phyloP scores from a whole-genome alignment of 164 flowering plant genomes.

The Euptelea pleiosperma region DNA sequence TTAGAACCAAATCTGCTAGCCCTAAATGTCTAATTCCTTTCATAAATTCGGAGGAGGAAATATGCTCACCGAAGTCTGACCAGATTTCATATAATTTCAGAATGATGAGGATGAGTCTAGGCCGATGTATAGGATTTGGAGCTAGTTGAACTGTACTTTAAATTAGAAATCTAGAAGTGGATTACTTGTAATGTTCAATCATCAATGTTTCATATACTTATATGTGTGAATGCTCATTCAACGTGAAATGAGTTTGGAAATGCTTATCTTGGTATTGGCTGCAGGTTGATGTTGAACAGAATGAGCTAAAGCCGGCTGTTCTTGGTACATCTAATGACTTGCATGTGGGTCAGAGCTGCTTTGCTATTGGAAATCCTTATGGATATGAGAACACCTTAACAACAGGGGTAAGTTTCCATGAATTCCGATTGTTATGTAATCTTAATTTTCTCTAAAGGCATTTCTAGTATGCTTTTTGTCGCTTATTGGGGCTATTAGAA shows the following conservation, averaged over 20 bases:
- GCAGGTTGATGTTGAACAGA: constrained; percentile 67
- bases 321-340: constrained; percentile 62
- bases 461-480: constrained; percentile 5
- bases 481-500: neutral
- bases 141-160: too few relatives aligned
- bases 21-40: neutral
- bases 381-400: constrained; percentile 89
- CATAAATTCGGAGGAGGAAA: too few relatives aligned
- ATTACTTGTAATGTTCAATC: too few relatives aligned
- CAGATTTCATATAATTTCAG: neutral
- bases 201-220: neutral
- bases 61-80: neutral
- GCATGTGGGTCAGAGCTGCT: constrained; percentile 88
- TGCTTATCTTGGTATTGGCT: neutral
- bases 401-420: constrained; percentile 63
- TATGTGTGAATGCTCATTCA: neutral
- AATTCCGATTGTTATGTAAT: neutral
- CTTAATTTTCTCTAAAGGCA: neutral
- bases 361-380: constrained; percentile 89
- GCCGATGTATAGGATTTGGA: neutral
- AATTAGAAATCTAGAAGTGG: too few relatives aligned
- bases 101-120: neutral
- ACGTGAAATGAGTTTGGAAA: neutral
- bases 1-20: neutral
- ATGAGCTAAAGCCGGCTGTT: constrained; percentile 57